Conservation (phyloP, 192 early-diverging fungal species). For the Podochytrium sp. region DNA sequence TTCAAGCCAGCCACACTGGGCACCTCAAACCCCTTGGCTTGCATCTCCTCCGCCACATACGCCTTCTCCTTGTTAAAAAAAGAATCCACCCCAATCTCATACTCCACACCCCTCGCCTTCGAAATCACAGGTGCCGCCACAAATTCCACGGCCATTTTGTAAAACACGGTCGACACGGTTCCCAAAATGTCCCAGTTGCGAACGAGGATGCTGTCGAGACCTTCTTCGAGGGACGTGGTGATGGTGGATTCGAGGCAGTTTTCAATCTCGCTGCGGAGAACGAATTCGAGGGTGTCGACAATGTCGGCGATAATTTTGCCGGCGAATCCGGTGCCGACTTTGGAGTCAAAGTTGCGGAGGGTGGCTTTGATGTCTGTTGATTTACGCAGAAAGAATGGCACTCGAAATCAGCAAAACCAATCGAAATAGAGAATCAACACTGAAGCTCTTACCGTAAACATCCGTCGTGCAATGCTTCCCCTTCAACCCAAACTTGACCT, state of each 20-base stretch:
- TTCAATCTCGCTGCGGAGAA: not conserved
- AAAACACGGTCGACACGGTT: constrained; percentile 16
- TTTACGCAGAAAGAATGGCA: too few species aligned
- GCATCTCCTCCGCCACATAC: not conserved
- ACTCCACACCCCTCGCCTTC: constrained; percentile 14
- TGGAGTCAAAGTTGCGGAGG: constrained; percentile 22
- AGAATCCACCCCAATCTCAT: constrained; percentile 18
- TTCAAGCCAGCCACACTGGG: too few species aligned
- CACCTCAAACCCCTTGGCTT: too few species aligned
- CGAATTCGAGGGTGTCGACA: constrained; percentile 5
- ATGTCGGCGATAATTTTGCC: constrained; percentile 9
- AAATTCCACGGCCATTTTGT: constrained; percentile 13
- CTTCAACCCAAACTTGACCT: constrained; percentile 10
- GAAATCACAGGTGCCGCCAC: not conserved
- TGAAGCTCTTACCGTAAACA: constrained; percentile 5
- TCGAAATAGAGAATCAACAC: not conserved
- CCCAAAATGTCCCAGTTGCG: constrained; percentile 24
- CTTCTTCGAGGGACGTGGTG: not conserved
- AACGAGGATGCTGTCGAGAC: constrained; percentile 2
- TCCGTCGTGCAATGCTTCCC: constrained; percentile 23
- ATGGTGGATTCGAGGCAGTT: not conserved
- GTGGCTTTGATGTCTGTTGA: not conserved
- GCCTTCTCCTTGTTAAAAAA: constrained; percentile 3
- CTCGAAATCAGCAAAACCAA: not conserved
- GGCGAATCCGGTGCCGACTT: constrained; percentile 10